Conservation (phyloP, 352 stramenopile species). For the Phytophthora hybrid region DNA sequence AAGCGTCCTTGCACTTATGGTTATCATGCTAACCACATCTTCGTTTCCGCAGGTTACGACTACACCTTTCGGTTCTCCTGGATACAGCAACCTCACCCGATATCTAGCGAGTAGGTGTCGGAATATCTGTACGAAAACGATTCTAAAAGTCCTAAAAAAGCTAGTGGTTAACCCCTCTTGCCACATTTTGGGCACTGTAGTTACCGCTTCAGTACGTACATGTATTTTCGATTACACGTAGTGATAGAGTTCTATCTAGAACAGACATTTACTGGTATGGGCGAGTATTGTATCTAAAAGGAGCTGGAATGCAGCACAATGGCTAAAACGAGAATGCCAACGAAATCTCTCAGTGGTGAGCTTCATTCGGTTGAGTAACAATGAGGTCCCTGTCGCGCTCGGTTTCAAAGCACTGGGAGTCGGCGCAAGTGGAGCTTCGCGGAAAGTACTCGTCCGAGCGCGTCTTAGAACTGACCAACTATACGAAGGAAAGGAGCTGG, state of each 20-base stretch:
- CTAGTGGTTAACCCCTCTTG: too few species aligned
- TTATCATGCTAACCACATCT: neutral
- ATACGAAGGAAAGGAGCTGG: slow-evolving; percentile 16
- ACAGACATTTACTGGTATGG: too few species aligned
- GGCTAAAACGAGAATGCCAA: neutral
- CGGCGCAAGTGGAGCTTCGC: slow-evolving; percentile 32
- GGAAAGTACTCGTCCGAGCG: slow-evolving; percentile 27
- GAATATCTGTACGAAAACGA: too few species aligned
- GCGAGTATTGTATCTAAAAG: too few species aligned
- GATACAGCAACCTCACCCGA: slow-evolving; percentile 14
- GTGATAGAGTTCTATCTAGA: too few species aligned
- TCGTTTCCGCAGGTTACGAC: slow-evolving; percentile 34
- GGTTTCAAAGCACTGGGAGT: slow-evolving; percentile 16
- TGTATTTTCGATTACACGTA: too few species aligned
- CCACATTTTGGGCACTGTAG: too few species aligned
- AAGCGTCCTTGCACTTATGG: neutral
- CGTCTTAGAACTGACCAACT: slow-evolving; percentile 15
- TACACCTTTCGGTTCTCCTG: slow-evolving; percentile 50
- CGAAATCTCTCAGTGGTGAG: neutral
- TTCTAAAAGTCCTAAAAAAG: too few species aligned
- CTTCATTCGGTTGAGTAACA: neutral
- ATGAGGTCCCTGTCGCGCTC: neutral
- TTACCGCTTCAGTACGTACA: too few species aligned
- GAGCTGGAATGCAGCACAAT: too few species aligned
- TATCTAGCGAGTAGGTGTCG: neutral